These are phyloP conservation scores for Vicia villosa DNA, from an alignment of 306 rosid genomes.

Conservation along the genomic window DNA sequence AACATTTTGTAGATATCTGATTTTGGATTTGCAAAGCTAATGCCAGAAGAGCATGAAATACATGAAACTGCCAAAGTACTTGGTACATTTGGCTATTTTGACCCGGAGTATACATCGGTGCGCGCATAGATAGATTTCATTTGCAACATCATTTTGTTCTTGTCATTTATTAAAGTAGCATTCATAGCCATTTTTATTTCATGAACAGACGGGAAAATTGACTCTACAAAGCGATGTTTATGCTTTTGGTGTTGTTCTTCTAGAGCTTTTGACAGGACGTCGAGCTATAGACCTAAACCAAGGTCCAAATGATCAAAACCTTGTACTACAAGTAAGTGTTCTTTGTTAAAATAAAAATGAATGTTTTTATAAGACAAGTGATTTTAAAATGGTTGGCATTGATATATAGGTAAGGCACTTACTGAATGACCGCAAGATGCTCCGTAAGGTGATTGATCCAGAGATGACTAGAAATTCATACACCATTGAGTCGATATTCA, in stretches of 20 bases:
- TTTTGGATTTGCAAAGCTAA: conserved; percentile 91
- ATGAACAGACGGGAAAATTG: conserved; percentile 84
- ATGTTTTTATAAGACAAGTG: not conserved
- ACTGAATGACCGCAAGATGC: conserved; percentile 76
- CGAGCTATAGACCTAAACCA: conserved; percentile 87
- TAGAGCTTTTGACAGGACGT: conserved; percentile 94
- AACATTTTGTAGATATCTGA: conserved; percentile 68
- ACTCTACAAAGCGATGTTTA: conserved; percentile 95
- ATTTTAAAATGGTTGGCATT: conserved; percentile 24
- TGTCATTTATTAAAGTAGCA: too few relatives aligned
- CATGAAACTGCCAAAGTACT: conserved; percentile 80
- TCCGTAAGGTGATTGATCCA: conserved; percentile 81
- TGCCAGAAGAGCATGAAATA: conserved; percentile 91
- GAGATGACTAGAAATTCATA: conserved; percentile 75
- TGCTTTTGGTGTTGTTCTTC: conserved; percentile 98
- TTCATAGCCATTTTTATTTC: too few relatives aligned
- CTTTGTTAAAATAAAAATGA: too few relatives aligned
- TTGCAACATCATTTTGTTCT: conserved; percentile 6
- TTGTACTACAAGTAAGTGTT: conserved; percentile 71
- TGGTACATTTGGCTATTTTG: conserved; percentile 95
- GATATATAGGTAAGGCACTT: conserved; percentile 73
- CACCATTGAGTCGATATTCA: conserved; percentile 72
- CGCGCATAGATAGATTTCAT: conserved; percentile 31
- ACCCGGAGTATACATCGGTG: conserved; percentile 96
- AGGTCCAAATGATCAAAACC: conserved; percentile 91